Percentiles rank a stretch among this genome's conserved stretches.
These are phyloP conservation scores for Suillus lakei DNA, from an alignment of 768 basidiomycete genomes.

Conservation along the genomic window DNA sequence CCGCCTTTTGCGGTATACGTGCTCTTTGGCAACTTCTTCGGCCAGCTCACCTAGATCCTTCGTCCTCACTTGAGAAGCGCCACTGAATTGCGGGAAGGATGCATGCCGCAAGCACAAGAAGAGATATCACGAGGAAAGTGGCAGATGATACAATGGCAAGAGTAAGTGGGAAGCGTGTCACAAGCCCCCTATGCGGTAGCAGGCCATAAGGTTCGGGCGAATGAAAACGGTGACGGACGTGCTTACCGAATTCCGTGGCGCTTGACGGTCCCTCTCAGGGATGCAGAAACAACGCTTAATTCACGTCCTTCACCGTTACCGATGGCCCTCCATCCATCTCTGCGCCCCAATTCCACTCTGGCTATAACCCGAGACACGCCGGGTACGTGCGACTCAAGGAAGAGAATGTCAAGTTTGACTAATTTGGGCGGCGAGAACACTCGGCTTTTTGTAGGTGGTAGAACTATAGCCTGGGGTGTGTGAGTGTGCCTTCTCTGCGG, in stretches of 20 bases:
- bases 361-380: constrained; percentile 55
- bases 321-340: constrained; percentile 71
- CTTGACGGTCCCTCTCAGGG: constrained; percentile 62
- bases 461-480: constrained; percentile 57
- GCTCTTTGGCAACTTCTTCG: constrained; percentile 21
- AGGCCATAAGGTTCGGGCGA: constrained; percentile 7
- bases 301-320: constrained; percentile 77
- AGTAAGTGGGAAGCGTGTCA: constrained; percentile 69
- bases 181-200: constrained; percentile 55
- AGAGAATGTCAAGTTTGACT: constrained; percentile 54
- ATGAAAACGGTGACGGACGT: background rate
- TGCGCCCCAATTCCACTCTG: constrained; percentile 73
- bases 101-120: constrained; percentile 52
- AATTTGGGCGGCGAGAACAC: constrained; percentile 46
- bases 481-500: constrained; percentile 14
- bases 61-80: constrained; percentile 24
- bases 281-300: constrained; percentile 66
- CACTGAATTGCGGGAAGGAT: constrained; percentile 51
- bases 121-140: constrained; percentile 52
- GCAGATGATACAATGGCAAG: constrained; percentile 52
- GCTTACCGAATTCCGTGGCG: constrained; percentile 74
- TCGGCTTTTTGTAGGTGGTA: constrained; percentile 42
- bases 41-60: constrained; percentile 3
- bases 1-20: constrained; percentile 12
- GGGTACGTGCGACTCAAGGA: constrained; percentile 60